Evolutionary conservation across 2,329 filamentous ascomycete species (phyloP).

Genomic region (Calycina herbarum): DNA sequence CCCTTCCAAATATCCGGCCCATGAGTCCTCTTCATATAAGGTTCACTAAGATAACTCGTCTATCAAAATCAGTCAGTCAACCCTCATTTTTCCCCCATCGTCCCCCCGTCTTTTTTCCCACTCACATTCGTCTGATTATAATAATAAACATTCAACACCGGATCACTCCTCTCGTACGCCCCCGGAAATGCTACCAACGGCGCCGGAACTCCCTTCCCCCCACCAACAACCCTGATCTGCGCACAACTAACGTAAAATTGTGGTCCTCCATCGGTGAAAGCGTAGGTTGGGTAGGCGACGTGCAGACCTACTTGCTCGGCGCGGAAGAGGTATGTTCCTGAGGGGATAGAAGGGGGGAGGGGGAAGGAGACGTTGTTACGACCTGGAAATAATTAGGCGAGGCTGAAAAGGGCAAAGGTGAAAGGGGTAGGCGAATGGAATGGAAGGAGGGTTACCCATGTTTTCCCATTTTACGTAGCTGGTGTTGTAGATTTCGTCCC

Average conservation of each 20-base stretch:
- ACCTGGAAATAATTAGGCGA: not conserved
- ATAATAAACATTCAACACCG: not conserved
- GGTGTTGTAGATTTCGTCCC: not conserved
- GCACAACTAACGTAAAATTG: slow-evolving; percentile 7
- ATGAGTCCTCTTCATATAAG: not conserved
- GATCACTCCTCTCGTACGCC: not conserved
- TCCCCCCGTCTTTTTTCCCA: too few species aligned
- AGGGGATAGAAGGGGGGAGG: not conserved
- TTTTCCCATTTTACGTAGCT: slow-evolving; percentile 5
- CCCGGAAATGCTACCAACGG: not conserved
- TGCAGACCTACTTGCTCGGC: slow-evolving; percentile 7
- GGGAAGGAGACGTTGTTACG: not conserved
- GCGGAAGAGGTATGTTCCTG: slow-evolving; percentile 8
- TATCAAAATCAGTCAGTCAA: not conserved
- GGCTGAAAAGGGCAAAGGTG: too few species aligned
- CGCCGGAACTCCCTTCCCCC: not conserved
- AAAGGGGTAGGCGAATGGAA: not conserved
- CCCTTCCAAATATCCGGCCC: not conserved
- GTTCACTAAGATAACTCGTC: slow-evolving; percentile 2
- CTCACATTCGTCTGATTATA: slow-evolving; percentile 3
- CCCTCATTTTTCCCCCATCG: not conserved
- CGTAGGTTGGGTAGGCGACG: not conserved
- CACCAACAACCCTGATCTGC: not conserved
- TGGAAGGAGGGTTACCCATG: not conserved
- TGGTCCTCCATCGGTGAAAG: not conserved